Percentiles rank a stretch among this genome's conserved stretches.
These are phyloP conservation scores for Wallacemonas sp. DNA, from an alignment of 208 protist genomes.

Conservation along the genomic window DNA sequence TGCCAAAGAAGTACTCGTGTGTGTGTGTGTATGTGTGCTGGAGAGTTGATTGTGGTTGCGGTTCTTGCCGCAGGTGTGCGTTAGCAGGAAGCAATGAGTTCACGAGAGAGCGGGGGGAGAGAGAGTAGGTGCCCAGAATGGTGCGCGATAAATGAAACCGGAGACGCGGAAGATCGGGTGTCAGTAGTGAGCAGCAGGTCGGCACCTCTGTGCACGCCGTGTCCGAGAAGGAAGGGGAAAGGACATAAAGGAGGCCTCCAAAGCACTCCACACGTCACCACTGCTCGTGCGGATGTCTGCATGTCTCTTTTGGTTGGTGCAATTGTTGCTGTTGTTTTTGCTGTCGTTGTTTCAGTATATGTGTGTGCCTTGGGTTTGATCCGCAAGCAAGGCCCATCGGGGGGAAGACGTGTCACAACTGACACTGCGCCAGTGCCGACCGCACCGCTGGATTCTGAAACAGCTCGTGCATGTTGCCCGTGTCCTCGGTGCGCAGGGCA, in stretches of 20 bases:
- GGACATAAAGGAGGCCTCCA: no score
- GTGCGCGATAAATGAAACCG: no score
- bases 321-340: neutral
- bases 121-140: no score
- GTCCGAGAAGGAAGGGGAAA: no score
- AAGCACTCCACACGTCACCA: no score
- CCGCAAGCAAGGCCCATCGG: no score
- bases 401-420: no score
- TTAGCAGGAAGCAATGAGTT: neutral
- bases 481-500: constrained; percentile 56
- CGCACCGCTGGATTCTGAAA: constrained; percentile 48
- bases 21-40: neutral
- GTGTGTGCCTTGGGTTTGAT: neutral
- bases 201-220: no score
- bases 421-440: neutral
- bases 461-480: constrained; percentile 56
- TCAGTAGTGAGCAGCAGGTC: no score
- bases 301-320: neutral
- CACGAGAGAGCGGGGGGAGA: no score
- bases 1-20: constrained; percentile 21
- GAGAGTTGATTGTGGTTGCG: neutral
- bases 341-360: neutral
- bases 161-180: no score
- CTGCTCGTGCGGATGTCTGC: no score
- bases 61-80: neutral